Percentiles rank a stretch among this genome's conserved stretches.
phyloP scores from a whole-genome alignment of 2,329 filamentous ascomycete species.

The Nemania sp. region DNA sequence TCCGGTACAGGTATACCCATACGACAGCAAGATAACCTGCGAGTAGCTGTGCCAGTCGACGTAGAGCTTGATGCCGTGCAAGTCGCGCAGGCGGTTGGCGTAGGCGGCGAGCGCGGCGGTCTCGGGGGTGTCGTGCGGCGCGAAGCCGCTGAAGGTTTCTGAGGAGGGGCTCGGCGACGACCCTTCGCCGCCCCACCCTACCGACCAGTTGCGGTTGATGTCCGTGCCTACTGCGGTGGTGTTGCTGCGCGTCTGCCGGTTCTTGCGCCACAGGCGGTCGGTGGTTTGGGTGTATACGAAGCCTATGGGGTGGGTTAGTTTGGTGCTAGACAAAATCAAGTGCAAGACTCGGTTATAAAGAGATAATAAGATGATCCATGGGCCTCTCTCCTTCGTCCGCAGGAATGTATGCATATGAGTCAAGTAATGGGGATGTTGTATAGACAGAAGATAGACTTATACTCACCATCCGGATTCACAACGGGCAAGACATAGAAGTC shows the following conservation, averaged over 20 bases:
- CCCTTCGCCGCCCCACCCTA: slow-evolving; percentile 48
- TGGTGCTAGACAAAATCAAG: no score
- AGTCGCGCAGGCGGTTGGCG: slow-evolving; percentile 46
- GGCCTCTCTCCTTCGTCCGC: background rate
- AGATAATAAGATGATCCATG: background rate
- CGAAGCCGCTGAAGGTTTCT: slow-evolving; percentile 48
- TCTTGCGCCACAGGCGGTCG: slow-evolving; percentile 58
- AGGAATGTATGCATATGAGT: background rate
- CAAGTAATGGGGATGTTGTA: background rate
- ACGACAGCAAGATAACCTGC: slow-evolving; percentile 57
- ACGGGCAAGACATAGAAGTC: slow-evolving; percentile 62
- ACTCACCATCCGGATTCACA: slow-evolving; percentile 55
- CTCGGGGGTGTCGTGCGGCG: slow-evolving; percentile 50
- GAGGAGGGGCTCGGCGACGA: slow-evolving; percentile 51
- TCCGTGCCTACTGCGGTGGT: slow-evolving; percentile 53
- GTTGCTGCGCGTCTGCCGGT: slow-evolving; percentile 46
- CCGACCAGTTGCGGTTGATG: slow-evolving; percentile 58
- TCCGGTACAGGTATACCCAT: slow-evolving; percentile 57
- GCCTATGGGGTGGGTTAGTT: slow-evolving; percentile 36
- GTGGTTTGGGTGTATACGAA: slow-evolving; percentile 56
- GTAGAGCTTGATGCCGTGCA: slow-evolving; percentile 55
- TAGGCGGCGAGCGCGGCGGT: slow-evolving; percentile 52
- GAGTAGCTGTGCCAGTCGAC: slow-evolving; percentile 64
- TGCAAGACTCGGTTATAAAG: background rate
- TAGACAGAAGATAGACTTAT: background rate